A percentile compares a stretch with the other conserved stretches of the same genome.
These are phyloP conservation scores for Coccomyxa subellipsoidea DNA, from an alignment of 163 green algal species.

Conservation along the genomic window DNA sequence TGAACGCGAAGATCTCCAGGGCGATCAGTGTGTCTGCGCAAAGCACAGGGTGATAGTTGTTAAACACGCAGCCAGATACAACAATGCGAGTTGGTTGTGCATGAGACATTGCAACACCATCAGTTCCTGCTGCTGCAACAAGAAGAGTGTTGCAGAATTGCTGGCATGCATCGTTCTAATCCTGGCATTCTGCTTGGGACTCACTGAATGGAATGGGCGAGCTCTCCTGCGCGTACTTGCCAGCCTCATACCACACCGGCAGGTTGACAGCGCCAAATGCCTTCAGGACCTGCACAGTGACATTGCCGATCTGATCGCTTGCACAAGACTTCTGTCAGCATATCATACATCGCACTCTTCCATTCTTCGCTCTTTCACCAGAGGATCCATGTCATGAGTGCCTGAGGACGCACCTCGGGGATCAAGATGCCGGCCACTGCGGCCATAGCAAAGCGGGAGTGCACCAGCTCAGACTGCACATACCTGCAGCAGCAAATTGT, in stretches of 20 bases:
- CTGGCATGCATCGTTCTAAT: too few species aligned
- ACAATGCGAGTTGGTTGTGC: too few species aligned
- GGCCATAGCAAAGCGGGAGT: conserved; percentile 77
- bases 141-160: too few species aligned
- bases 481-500: conserved; percentile 38
- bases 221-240: conserved; percentile 43
- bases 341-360: not conserved
- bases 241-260: conserved; percentile 54
- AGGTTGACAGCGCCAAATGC: conserved; percentile 66
- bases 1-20: conserved; percentile 88
- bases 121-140: too few species aligned
- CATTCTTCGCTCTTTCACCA: not conserved
- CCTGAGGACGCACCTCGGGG: conserved; percentile 46
- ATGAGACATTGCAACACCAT: too few species aligned
- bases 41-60: not conserved
- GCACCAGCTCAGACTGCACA: conserved; percentile 76
- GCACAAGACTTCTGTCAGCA: too few species aligned
- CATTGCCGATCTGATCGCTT: too few species aligned
- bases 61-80: too few species aligned
- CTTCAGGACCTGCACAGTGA: conserved; percentile 53
- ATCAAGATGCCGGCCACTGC: conserved; percentile 82
- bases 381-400: not conserved
- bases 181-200: not conserved
- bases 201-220: conserved; percentile 38
- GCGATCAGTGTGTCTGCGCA: conserved; percentile 80